Base-by-base conservation (phyloP, 2,329 filamentous ascomycete species). In the Fusarium duplospermum region DNA sequence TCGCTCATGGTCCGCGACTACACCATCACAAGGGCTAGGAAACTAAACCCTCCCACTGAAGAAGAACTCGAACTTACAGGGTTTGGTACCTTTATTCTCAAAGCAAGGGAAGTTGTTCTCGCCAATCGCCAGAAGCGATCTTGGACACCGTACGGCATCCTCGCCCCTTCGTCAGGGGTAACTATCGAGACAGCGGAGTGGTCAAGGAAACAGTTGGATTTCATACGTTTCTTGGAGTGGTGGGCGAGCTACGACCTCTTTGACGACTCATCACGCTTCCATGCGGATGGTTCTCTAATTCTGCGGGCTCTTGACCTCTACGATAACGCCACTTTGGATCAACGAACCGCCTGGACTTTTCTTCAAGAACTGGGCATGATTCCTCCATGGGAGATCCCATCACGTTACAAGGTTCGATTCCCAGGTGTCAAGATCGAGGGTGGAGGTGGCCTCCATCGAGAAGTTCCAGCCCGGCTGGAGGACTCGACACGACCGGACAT, bases 361-460 rank as follows among this genome's bases (percentile, higher is more conserved):
- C 82, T 96, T 33, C 93, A 95, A 77, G 94, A 96, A 80, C 86
- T 95, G 45, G 93, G 93, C 13, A 89, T 91, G 62, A 87, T 94
- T 47, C 83, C 89, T 9, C 92, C 93, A 0, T 94, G 92, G 88
- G 92, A 95, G 76, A 89, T 94, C 57, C 87, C 88, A 4, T 85
- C 89, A 5, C 86, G 92, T 4, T 94, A 93, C 80, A 87, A 87
- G 35, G 81, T 89, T 56, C 85, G 88, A 20, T 85, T 92, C 27
- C 89, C 89, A 0, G 85, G 81, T 22, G 83, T 87, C 20, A 78
- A 81, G 40, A 83, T 89, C 24, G 77, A 82, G 29, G 84, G 84
- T 6, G 83, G 83, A 16, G 83, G 84, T 18, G 84, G 85, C 4
- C 81, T 89, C 29, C 65, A 73, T 18, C 84, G 86, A 36, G 78